A percentile compares a stretch with the other conserved stretches of the same genome.
Evolutionary conservation across 768 basidiomycete genomes (phyloP).

Genomic region (Termitomyces sp.): DNA sequence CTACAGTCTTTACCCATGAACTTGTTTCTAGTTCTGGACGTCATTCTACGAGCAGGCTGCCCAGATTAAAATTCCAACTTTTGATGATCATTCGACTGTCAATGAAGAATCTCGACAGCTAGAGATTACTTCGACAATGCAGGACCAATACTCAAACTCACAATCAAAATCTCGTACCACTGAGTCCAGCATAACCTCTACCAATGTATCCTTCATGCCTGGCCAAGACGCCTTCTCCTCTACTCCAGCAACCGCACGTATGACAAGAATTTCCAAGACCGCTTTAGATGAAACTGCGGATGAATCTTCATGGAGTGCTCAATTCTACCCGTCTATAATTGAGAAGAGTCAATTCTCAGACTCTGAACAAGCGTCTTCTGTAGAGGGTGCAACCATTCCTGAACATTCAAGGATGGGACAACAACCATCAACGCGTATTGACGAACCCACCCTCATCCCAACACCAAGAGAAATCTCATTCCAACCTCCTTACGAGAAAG

Average conservation of each 20-base stretch:
- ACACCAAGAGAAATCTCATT: constrained; percentile 3
- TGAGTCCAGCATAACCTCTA: constrained; percentile 43
- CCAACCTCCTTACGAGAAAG: constrained; percentile 29
- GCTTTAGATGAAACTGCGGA: constrained; percentile 33
- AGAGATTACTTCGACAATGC: constrained; percentile 22
- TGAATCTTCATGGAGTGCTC: constrained; percentile 65
- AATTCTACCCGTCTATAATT: constrained; percentile 69
- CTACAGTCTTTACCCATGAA: neutral
- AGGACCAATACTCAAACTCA: constrained; percentile 16
- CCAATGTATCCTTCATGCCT: constrained; percentile 73
- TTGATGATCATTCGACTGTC: constrained; percentile 58
- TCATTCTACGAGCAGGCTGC: constrained; percentile 95
- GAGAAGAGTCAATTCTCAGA: constrained; percentile 49
- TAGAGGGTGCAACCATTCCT: constrained; percentile 29
- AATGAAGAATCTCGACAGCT: constrained; percentile 43
- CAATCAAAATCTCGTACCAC: constrained; percentile 16
- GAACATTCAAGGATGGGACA: constrained; percentile 9
- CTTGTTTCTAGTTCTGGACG: constrained; percentile 75
- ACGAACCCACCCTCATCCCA: constrained; percentile 17
- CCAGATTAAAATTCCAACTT: constrained; percentile 74
- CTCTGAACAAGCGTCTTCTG: constrained; percentile 49
- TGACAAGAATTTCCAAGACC: constrained; percentile 29
- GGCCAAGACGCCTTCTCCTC: constrained; percentile 70
- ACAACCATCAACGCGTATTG: constrained; percentile 14
- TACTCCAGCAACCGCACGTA: constrained; percentile 58